Percentiles rank a stretch among this genome's conserved stretches.
phyloP scores from a whole-genome alignment of 768 basidiomycete species.

The Auricularia auricula-judae region DNA sequence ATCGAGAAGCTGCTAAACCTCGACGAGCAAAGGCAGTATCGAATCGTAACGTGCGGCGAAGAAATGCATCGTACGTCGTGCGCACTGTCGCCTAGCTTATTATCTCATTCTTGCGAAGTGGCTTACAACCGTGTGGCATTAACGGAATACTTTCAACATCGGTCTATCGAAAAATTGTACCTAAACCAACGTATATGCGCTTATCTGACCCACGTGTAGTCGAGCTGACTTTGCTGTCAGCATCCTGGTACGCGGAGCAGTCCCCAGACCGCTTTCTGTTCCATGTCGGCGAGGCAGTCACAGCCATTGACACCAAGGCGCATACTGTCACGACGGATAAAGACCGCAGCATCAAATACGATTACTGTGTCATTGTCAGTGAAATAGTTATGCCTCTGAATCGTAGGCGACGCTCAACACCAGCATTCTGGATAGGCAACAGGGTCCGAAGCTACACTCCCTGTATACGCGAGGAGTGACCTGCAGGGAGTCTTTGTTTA shows the following conservation, averaged over 20 bases:
- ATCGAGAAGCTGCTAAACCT: conserved; percentile 57
- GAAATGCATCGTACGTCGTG: conserved; percentile 23
- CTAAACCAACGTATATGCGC: conserved; percentile 33
- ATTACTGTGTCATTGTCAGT: conserved; percentile 41
- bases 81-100: conserved; percentile 12
- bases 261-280: conserved; percentile 44
- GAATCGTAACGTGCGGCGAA: conserved; percentile 52
- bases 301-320: conserved; percentile 24
- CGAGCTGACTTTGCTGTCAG: conserved; percentile 11
- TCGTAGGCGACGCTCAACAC: neutral
- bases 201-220: neutral
- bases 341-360: conserved; percentile 37
- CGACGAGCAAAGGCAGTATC: conserved; percentile 38
- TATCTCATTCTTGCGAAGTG: conserved; percentile 22
- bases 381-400: neutral
- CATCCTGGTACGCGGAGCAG: conserved; percentile 51
- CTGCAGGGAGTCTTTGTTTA: conserved; percentile 53
- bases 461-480: conserved; percentile 35
- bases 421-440: conserved; percentile 29
- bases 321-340: conserved; percentile 38
- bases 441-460: conserved; percentile 54
- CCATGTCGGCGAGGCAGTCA: conserved; percentile 37
- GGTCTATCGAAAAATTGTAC: conserved; percentile 48
- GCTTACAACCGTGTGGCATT: conserved; percentile 45
- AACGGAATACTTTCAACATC: conserved; percentile 53